Evolutionary conservation across 2,329 filamentous ascomycete species (phyloP), one percentile per base, ranked within the genome.

Genomic region (Penicillium nordicum): DNA sequence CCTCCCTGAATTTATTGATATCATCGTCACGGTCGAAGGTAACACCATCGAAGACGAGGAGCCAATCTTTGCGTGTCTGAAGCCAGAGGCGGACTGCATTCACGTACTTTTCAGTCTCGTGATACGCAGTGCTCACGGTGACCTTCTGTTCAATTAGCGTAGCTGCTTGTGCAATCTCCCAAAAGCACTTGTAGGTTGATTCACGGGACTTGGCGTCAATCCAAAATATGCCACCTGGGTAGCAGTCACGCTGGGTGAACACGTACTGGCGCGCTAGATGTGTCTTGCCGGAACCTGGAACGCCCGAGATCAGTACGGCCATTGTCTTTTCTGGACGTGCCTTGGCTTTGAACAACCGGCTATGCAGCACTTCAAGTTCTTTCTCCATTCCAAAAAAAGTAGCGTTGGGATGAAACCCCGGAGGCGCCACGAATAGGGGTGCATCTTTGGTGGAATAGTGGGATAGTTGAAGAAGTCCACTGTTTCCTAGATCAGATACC

Each of bases 211-310:
- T 86, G 9, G 85, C 84, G 47, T 85, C 80, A 16, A 89, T 79
- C 87, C 87, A 90, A 69, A 88, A 90, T 42, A 88, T 79, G 1
- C 87, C 87, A 1, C 85, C 86, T 0, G 82, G 80, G 62, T 86
- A 89, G 57, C 82, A 75, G 5, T 78, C 72, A 36, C 78, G 81
- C 63, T 88, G 81, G 5, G 76, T 70, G 63, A 85, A 88, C 30
- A 88, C 81, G 66, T 89, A 89, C 69, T 89, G 79, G 4, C 87
- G 79, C 29, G 86, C 86, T 14, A 89, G 74, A 64, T 89, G 86
- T 1, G 85, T 86, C 71, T 90, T 90, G 2, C 87, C 87, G 14
- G 83, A 83, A 1, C 87, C 87, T 2, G 86, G 83, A 38, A 85
- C 81, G 36, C 84, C 84, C 60, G 84, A 82, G 11, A 90, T 79